These are phyloP conservation scores for Cryphonectria carpinicola DNA, from an alignment of 2,329 filamentous ascomycete species.

Conservation along the genomic window DNA sequence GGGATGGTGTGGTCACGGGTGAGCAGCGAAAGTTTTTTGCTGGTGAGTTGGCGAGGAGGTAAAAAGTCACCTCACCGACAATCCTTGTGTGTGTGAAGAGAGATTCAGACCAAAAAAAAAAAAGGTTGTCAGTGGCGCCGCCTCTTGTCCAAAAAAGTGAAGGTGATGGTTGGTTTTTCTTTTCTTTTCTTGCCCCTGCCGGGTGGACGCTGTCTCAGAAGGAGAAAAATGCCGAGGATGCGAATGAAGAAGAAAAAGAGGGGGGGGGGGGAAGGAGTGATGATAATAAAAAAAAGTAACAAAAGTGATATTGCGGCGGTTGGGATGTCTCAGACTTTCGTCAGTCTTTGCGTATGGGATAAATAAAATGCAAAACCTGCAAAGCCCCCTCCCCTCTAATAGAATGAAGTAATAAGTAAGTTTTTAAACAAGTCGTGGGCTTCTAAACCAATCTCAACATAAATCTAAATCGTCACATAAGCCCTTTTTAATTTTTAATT, in stretches of 20 bases:
- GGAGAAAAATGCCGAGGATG: neutral
- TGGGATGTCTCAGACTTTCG: conserved; percentile 10
- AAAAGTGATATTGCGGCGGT: conserved; percentile 4
- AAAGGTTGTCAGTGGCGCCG: neutral
- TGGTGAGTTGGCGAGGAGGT: neutral
- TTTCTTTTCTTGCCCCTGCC: neutral
- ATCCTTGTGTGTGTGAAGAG: neutral
- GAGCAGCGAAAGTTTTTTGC: neutral
- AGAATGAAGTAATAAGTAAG: neutral
- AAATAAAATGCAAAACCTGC: neutral
- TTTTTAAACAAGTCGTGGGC: neutral
- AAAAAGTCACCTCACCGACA: conserved; percentile 1
- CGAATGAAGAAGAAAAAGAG: neutral
- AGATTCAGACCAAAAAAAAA: neutral
- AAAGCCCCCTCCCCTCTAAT: neutral
- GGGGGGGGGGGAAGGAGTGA: too few species aligned
- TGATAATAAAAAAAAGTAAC: neutral
- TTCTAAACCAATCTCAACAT: neutral
- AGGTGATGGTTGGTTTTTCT: neutral
- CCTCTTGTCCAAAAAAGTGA: neutral
- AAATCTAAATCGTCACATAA: neutral
- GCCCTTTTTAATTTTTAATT: too few species aligned
- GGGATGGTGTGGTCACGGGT: neutral
- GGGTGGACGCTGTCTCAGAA: conserved; percentile 4
- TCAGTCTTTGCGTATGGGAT: neutral